These are phyloP conservation scores for Russula dissimulans DNA, from an alignment of 768 basidiomycete genomes.

Conservation along the genomic window DNA sequence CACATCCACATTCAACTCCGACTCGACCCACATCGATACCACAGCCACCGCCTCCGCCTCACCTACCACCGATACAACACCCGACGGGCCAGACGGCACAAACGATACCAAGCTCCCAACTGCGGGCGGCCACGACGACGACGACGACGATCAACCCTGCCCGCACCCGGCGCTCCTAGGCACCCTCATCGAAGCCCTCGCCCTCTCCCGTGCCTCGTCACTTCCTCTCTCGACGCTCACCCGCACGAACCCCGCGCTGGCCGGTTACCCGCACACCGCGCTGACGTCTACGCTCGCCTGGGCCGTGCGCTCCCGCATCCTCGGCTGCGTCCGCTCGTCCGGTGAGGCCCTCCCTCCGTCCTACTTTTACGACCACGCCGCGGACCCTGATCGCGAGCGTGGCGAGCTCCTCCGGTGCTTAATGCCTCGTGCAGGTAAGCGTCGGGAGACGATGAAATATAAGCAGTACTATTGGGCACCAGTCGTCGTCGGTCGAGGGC, in stretches of 20 bases:
- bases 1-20: neutral
- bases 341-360: conserved; percentile 14
- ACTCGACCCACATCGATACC: neutral
- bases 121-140: too few species aligned
- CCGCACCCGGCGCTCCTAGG: conserved; percentile 15
- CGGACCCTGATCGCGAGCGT: conserved; percentile 17
- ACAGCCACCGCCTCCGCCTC: neutral
- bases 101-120: neutral
- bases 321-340: conserved; percentile 9
- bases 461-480: conserved; percentile 82
- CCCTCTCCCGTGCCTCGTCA: conserved; percentile 19
- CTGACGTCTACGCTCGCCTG: conserved; percentile 9
- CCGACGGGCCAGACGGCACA: too few species aligned
- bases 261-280: neutral
- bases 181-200: conserved; percentile 14
- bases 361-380: conserved; percentile 15
- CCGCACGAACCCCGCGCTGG: neutral
- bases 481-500: conserved; percentile 25
- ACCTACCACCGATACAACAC: neutral
- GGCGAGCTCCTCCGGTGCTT: conserved; percentile 9
- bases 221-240: conserved; percentile 2
- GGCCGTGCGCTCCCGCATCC: conserved; percentile 12
- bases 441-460: conserved; percentile 72
- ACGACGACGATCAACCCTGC: neutral
- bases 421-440: conserved; percentile 54